Base-by-base conservation (phyloP, 176 grass and related monocot species). In the Phoenix dactylifera region DNA sequence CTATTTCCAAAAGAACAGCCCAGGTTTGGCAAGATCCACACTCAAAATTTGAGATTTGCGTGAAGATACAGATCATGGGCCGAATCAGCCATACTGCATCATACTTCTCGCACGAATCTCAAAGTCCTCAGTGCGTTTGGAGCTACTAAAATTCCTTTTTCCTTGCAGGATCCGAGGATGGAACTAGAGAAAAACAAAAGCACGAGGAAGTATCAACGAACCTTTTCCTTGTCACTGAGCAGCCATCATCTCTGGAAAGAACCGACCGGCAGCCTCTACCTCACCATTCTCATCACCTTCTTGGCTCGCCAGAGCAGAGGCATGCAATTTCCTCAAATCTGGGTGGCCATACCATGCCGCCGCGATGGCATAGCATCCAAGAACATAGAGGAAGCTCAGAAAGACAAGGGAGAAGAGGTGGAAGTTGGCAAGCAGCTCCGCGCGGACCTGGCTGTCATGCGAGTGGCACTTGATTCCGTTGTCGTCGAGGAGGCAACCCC, bases 401-500 rank as follows among this genome's bases (percentile, higher is more conserved):
- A 92, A 76, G 19, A 88, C 66, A 1, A 64, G 35, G 0, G 65
- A 71, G 7, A 95, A 95, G 32, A 95, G 66, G 59, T 98, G 93
- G 54, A 83, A 77, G 19, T 69, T 81, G 0, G 84, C 93, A 0
- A 92, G 63, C 62, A 88, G 80, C 82, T 92, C 84, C 3, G 70
- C 79, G 3, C 93, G 73, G 69, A 92, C 76, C 60, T 71, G 56
- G 7, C 69, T 79, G 5, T 83, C 87, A 16, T 61, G 82, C 1
- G 12, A 3, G 4, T 6, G 75, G 69, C 93, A 98, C 0, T 64
- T 79, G 9, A 98, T 18, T 22, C 57, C 59, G 5, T 68, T 76
- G 16, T 20, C 81, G 2, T 86, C 81, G 1, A 80, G 77, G 44
- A 39, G 61, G 61, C 93, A 98, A 0, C 87, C 87, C 0, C 24